phyloP scores from a whole-genome alignment of 1,284 basidiomycete species.

The Ganoderma boninense region DNA sequence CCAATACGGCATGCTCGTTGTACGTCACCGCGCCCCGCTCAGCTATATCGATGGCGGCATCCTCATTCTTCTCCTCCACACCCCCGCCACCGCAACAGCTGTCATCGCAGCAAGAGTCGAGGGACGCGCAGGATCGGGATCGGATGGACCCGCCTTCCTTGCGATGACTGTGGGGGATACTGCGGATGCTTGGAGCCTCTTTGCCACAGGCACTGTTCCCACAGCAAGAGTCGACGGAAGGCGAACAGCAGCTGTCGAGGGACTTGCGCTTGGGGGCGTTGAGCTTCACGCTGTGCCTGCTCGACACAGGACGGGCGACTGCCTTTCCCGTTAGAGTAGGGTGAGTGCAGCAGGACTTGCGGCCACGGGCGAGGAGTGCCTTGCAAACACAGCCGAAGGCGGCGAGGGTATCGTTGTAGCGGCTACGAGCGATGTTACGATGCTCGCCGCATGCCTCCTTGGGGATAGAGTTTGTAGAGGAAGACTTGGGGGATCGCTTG shows the following conservation, averaged over 20 bases:
- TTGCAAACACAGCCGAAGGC: slow-evolving; percentile 43
- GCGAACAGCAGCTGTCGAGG: slow-evolving; percentile 21
- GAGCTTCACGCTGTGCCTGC: slow-evolving; percentile 25
- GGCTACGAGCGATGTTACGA: slow-evolving; percentile 38
- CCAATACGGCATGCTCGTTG: slow-evolving; percentile 35
- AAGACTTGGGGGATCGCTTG: slow-evolving; percentile 28
- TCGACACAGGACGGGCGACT: slow-evolving; percentile 15
- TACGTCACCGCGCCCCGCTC: slow-evolving; percentile 21
- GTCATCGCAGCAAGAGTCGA: slow-evolving; percentile 33
- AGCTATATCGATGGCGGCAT: slow-evolving; percentile 25
- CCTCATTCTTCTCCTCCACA: slow-evolving; percentile 21
- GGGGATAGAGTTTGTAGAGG: slow-evolving; percentile 20
- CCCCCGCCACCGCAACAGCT: slow-evolving; percentile 27
- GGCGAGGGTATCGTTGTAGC: slow-evolving; percentile 40
- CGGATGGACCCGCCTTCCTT: slow-evolving; percentile 10
- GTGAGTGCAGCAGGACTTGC: slow-evolving; percentile 39
- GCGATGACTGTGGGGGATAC: slow-evolving; percentile 23
- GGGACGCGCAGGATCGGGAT: slow-evolving; percentile 20
- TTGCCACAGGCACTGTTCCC: slow-evolving; percentile 28
- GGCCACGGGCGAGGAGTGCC: slow-evolving; percentile 40
- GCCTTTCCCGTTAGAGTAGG: slow-evolving; percentile 20
- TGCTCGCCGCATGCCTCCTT: slow-evolving; percentile 41
- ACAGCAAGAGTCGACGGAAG: slow-evolving; percentile 36
- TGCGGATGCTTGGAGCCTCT: slow-evolving; percentile 22
- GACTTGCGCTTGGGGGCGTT: slow-evolving; percentile 19